These are phyloP conservation scores for Plasmodium billcollinsi DNA, from an alignment of 169 alveolate genomes.

Conservation along the genomic window DNA sequence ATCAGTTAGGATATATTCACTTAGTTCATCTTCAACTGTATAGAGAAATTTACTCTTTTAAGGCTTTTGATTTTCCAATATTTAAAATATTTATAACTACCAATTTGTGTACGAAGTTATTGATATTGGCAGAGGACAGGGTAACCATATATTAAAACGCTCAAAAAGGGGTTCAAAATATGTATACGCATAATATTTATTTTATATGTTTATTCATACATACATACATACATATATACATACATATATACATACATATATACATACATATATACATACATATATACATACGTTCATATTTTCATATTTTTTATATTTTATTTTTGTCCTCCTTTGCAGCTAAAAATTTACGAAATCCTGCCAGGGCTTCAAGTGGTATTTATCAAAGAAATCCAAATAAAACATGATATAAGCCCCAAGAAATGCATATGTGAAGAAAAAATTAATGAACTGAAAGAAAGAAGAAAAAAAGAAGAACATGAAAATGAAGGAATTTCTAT, in stretches of 20 bases:
- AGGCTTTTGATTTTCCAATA: slow-evolving; percentile 54
- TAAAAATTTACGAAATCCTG: slow-evolving; percentile 32
- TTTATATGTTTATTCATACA: neutral
- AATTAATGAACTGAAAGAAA: slow-evolving; percentile 43
- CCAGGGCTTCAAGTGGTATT: slow-evolving; percentile 5
- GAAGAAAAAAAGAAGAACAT: slow-evolving; percentile 33
- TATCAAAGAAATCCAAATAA: slow-evolving; percentile 44
- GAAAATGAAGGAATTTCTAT: slow-evolving; percentile 71
- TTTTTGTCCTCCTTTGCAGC: slow-evolving; percentile 15
- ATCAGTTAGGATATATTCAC: slow-evolving; percentile 51
- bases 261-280: neutral
- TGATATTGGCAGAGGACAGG: slow-evolving; percentile 27
- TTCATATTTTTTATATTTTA: neutral
- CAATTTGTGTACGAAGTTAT: slow-evolving; percentile 19
- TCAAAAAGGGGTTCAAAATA: neutral
- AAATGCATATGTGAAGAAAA: slow-evolving; percentile 66
- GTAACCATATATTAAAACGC: slow-evolving; percentile 1
- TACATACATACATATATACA: neutral
- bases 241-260: neutral
- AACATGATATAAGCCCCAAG: slow-evolving; percentile 50
- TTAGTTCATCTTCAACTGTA: slow-evolving; percentile 45
- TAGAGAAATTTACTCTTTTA: slow-evolving; percentile 32
- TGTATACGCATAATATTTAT: neutral
- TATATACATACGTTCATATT: neutral
- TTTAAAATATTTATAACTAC: slow-evolving; percentile 24